phyloP scores from a whole-genome alignment of 805 yeast genomes.

The Cyberlindnera saturnus region DNA sequence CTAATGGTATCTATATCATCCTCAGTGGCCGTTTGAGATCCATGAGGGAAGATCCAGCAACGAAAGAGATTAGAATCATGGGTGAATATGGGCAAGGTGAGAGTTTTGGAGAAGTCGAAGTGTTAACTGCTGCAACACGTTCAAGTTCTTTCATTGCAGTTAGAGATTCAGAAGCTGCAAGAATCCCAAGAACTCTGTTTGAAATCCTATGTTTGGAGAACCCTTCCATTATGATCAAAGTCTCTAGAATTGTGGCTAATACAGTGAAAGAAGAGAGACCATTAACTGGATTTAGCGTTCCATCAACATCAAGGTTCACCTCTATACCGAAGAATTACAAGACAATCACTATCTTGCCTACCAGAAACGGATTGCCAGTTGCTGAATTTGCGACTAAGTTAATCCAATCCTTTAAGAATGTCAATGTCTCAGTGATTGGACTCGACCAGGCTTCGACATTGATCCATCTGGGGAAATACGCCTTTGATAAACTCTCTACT shows the following conservation, averaged over 20 bases:
- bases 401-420: constrained; percentile 61
- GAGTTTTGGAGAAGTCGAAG: constrained; percentile 93
- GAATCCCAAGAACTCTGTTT: constrained; percentile 86
- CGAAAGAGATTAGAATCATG: constrained; percentile 29
- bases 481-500: constrained; percentile 83
- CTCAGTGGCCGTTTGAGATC: constrained; percentile 84
- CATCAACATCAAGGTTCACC: constrained; percentile 22
- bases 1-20: constrained; percentile 87
- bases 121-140: constrained; percentile 71
- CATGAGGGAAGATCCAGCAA: constrained; percentile 21
- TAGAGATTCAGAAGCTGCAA: constrained; percentile 88
- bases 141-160: constrained; percentile 72
- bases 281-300: constrained; percentile 20
- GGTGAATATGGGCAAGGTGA: constrained; percentile 93
- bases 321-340: constrained; percentile 48
- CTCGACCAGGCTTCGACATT: constrained; percentile 81
- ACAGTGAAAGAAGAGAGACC: constrained; percentile 27
- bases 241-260: constrained; percentile 79
- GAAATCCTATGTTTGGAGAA: constrained; percentile 77
- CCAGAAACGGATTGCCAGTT: constrained; percentile 77
- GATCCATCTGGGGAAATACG: constrained; percentile 80
- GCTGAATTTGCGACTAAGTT: constrained; percentile 74
- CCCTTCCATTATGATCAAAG: constrained; percentile 87
- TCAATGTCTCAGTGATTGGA: constrained; percentile 68
- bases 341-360: constrained; percentile 81